Conservation (phyloP, 106 monocot genomes). For the Acorus calamus region DNA sequence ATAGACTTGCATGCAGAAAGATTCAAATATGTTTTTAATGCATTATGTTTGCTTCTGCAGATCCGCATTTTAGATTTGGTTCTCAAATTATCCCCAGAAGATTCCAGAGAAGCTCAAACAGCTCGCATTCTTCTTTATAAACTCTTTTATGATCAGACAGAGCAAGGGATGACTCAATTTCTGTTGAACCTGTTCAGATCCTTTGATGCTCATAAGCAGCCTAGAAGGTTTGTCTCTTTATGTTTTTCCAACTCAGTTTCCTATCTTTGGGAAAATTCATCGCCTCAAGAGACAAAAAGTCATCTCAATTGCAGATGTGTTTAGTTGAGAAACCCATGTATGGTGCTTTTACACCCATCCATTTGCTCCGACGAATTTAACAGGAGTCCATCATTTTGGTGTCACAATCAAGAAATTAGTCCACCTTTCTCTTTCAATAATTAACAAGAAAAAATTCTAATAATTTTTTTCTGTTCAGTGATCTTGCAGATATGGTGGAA, state of each 20-base stretch:
- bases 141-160: conserved; percentile 93
- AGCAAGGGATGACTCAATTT: conserved; percentile 75
- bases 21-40: no score
- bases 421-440: background rate
- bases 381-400: background rate
- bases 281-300: no score
- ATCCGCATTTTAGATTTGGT: conserved; percentile 77
- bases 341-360: no score
- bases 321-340: no score
- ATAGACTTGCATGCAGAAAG: no score
- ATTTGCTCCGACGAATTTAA: no score
- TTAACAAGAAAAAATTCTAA: background rate
- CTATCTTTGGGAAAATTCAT: no score
- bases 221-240: conserved; percentile 57
- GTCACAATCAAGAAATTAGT: background rate
- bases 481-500: conserved; percentile 91
- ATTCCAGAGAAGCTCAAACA: conserved; percentile 67
- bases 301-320: no score
- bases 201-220: conserved; percentile 77
- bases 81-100: conserved; percentile 68
- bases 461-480: conserved; percentile 28
- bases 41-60: conserved; percentile 23
- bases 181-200: conserved; percentile 66
- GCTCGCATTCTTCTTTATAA: conserved; percentile 87
- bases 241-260: no score